These are phyloP conservation scores for Suhomyces sp. DNA, from an alignment of 805 yeast species.

Conservation along the genomic window DNA sequence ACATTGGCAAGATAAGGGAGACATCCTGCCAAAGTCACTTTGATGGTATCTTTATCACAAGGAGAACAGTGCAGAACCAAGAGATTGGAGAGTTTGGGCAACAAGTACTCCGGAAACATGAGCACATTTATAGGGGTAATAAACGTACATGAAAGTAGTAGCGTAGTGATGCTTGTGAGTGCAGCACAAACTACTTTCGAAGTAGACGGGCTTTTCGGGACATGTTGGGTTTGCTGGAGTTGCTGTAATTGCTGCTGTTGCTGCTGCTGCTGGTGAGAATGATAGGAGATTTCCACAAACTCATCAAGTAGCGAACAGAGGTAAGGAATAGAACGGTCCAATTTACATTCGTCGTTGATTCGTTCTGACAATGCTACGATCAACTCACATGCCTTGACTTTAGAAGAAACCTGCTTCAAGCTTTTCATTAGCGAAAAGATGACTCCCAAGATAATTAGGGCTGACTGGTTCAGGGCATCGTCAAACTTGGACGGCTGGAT, in stretches of 20 bases:
- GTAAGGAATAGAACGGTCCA: conserved; percentile 84
- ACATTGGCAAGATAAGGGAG: conserved; percentile 69
- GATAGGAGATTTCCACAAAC: conserved; percentile 16
- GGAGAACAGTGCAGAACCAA: conserved; percentile 26
- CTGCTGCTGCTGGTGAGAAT: not conserved
- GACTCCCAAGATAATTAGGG: conserved; percentile 55
- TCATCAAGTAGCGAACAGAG: conserved; percentile 72
- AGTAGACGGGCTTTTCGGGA: conserved; percentile 15
- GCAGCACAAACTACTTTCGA: conserved; percentile 67
- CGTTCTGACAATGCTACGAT: conserved; percentile 73
- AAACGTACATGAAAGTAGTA: conserved; percentile 58
- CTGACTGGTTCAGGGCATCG: conserved; percentile 40
- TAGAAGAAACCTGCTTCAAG: conserved; percentile 55
- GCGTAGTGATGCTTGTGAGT: conserved; percentile 60
- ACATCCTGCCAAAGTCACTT: conserved; percentile 68
- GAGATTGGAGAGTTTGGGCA: conserved; percentile 56
- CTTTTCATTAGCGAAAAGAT: conserved; percentile 61
- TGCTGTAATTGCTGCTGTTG: not conserved
- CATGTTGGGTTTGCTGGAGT: not conserved
- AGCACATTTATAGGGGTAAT: conserved; percentile 73
- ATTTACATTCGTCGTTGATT: conserved; percentile 75
- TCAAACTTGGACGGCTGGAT: conserved; percentile 28
- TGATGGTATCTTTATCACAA: conserved; percentile 29
- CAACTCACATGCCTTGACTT: conserved; percentile 71
- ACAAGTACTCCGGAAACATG: conserved; percentile 75